Evolutionary conservation across 331 rosid genomes (phyloP).

Genomic region (Quercus phellos): DNA sequence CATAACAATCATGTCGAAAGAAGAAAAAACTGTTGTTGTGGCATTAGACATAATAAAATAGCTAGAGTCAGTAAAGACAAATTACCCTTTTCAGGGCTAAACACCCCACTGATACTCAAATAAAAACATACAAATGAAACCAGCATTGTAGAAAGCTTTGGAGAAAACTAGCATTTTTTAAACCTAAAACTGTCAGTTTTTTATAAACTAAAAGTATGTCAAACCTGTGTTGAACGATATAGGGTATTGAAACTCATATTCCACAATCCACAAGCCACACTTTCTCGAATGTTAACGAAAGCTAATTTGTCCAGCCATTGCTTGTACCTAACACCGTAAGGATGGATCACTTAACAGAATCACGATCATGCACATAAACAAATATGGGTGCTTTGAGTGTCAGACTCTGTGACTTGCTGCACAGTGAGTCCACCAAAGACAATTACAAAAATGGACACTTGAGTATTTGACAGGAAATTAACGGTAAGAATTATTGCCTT

Average conservation of each 20-base stretch:
- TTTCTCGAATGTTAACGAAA: slow-evolving; percentile 52
- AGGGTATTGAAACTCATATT: slow-evolving; percentile 53
- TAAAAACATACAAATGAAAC: neutral
- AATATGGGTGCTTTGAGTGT: neutral
- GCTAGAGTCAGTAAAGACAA: neutral
- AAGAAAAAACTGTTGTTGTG: no score
- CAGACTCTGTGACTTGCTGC: neutral
- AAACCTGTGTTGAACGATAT: slow-evolving; percentile 75
- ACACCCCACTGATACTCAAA: neutral
- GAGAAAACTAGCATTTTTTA: slow-evolving; percentile 36
- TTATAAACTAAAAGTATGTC: slow-evolving; percentile 7
- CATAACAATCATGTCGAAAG: no score
- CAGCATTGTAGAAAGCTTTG: neutral
- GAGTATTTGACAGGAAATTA: slow-evolving; percentile 6
- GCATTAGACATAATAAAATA: no score
- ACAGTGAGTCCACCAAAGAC: neutral
- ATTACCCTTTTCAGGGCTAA: neutral
- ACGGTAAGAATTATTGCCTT: slow-evolving; percentile 32
- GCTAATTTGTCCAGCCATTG: slow-evolving; percentile 59
- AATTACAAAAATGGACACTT: neutral
- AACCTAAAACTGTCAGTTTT: slow-evolving; percentile 15
- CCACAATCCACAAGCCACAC: slow-evolving; percentile 69
- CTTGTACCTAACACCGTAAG: slow-evolving; percentile 49
- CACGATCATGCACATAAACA: neutral
- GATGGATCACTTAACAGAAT: neutral